A percentile compares a stretch with the other conserved stretches of the same genome.
Conservation (phyloP, 768 basidiomycete genomes). For the Amanita thiersii region DNA sequence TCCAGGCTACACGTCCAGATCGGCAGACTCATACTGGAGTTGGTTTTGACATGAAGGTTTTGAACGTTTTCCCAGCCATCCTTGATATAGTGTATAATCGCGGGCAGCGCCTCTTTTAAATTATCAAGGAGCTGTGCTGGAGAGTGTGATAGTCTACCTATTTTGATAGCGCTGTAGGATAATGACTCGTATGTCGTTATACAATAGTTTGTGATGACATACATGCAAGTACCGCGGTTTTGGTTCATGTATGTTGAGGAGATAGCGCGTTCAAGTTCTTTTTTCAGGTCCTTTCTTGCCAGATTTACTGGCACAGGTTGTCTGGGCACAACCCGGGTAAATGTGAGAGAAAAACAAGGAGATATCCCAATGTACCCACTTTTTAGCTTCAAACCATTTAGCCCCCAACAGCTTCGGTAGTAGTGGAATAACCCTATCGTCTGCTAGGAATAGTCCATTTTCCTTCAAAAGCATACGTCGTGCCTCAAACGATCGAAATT, state of each 20-base stretch:
- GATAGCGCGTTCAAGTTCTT: slow-evolving; percentile 87
- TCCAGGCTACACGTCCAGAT: slow-evolving; percentile 83
- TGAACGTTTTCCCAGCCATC: slow-evolving; percentile 91
- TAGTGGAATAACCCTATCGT: slow-evolving; percentile 82
- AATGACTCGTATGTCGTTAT: not conserved
- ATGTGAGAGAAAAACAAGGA: slow-evolving; percentile 4
- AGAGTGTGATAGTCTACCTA: slow-evolving; percentile 67
- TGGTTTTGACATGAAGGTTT: slow-evolving; percentile 85
- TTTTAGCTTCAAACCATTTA: slow-evolving; percentile 92
- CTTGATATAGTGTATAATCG: slow-evolving; percentile 58
- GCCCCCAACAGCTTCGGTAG: slow-evolving; percentile 83
- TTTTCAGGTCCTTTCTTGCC: slow-evolving; percentile 83
- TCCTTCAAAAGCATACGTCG: slow-evolving; percentile 79
- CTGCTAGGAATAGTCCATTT: slow-evolving; percentile 88
- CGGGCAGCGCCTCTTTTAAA: slow-evolving; percentile 70
- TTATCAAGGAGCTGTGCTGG: slow-evolving; percentile 73
- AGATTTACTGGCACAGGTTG: slow-evolving; percentile 95
- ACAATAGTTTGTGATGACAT: slow-evolving; percentile 23
- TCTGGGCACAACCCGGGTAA: too few relatives aligned
- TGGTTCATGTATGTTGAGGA: slow-evolving; percentile 95
- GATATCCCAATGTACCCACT: slow-evolving; percentile 42
- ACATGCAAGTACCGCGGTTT: slow-evolving; percentile 91
- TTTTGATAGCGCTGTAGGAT: slow-evolving; percentile 64
- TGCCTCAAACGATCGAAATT: slow-evolving; percentile 80
- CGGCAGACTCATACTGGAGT: slow-evolving; percentile 75